These are phyloP conservation scores for Verticillium albo-atrum DNA, from an alignment of 2,329 filamentous ascomycete species.

Conservation along the genomic window DNA sequence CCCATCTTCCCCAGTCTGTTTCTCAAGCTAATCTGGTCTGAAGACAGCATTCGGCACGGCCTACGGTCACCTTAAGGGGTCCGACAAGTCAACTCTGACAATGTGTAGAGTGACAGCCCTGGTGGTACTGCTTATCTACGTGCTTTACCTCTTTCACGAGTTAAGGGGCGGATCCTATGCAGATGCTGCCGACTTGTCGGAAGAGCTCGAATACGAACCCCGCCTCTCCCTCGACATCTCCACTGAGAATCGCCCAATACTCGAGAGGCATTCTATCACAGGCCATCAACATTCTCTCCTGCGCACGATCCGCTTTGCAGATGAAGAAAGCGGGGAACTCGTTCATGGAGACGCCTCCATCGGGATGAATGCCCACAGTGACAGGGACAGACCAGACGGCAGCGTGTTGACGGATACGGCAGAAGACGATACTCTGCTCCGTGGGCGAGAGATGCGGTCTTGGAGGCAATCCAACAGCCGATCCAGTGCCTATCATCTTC, in stretches of 20 bases:
- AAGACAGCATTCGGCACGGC: too few species aligned
- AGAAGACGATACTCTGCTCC: not conserved
- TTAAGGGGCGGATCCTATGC: constrained; percentile 34
- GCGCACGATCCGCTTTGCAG: constrained; percentile 23
- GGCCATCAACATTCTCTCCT: constrained; percentile 1
- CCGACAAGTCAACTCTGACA: constrained; percentile 46
- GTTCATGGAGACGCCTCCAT: too few species aligned
- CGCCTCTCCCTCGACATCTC: not conserved
- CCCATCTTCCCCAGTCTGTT: not conserved
- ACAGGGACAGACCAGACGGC: too few species aligned
- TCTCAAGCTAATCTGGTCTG: too few species aligned
- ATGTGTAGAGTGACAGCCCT: constrained; percentile 76
- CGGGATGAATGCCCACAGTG: too few species aligned
- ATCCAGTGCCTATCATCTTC: constrained; percentile 5
- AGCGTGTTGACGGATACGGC: too few species aligned
- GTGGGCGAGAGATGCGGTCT: too few species aligned
- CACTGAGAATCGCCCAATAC: too few species aligned
- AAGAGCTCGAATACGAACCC: constrained; percentile 26
- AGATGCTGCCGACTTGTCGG: too few species aligned
- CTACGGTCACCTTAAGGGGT: too few species aligned
- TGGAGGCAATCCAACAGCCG: too few species aligned
- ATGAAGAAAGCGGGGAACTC: constrained; percentile 8
- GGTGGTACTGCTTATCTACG: constrained; percentile 68
- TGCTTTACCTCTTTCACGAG: constrained; percentile 71
- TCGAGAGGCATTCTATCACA: not conserved